Conservation (phyloP, 2,329 filamentous ascomycete genomes). For the Chlorencoelia australis region DNA sequence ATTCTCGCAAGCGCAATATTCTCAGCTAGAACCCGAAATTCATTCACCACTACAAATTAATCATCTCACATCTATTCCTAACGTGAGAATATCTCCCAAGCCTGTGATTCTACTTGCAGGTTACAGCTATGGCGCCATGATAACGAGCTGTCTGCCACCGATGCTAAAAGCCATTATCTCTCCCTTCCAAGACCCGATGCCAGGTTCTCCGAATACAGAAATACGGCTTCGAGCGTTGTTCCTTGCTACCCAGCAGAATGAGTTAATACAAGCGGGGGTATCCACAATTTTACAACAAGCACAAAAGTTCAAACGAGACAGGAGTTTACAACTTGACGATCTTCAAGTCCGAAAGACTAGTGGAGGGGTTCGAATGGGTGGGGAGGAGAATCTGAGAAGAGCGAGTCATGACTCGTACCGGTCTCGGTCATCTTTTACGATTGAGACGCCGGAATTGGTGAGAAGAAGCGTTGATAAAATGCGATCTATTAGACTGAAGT, state of each 20-base stretch:
- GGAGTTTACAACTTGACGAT: conserved; percentile 13
- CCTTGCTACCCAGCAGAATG: conserved; percentile 52
- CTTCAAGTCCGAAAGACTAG: conserved; percentile 15
- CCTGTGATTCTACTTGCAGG: conserved; percentile 55
- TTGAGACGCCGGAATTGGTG: conserved; percentile 27
- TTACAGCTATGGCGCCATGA: conserved; percentile 85
- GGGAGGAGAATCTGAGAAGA: conserved; percentile 26
- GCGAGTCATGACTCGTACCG: conserved; percentile 29
- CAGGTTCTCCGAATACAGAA: conserved; percentile 53
- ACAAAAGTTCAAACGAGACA: conserved; percentile 8
- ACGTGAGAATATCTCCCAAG: background rate
- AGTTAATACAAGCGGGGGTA: conserved; percentile 14
- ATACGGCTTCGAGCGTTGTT: conserved; percentile 61
- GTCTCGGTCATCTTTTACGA: conserved; percentile 18
- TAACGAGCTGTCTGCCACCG: conserved; percentile 63
- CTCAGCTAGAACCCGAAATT: conserved; percentile 12
- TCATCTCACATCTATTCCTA: conserved; percentile 17
- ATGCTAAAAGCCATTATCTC: conserved; percentile 31
- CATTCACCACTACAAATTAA: too few relatives aligned
- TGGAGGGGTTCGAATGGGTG: conserved; percentile 23
- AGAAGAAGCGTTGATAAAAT: conserved; percentile 33
- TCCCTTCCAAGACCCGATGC: conserved; percentile 45
- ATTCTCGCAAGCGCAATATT: conserved; percentile 5
- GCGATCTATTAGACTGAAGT: conserved; percentile 22
- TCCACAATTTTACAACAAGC: conserved; percentile 12